Conservation (phyloP, 2,329 filamentous ascomycete species). For the Epichloe aotearoae region DNA sequence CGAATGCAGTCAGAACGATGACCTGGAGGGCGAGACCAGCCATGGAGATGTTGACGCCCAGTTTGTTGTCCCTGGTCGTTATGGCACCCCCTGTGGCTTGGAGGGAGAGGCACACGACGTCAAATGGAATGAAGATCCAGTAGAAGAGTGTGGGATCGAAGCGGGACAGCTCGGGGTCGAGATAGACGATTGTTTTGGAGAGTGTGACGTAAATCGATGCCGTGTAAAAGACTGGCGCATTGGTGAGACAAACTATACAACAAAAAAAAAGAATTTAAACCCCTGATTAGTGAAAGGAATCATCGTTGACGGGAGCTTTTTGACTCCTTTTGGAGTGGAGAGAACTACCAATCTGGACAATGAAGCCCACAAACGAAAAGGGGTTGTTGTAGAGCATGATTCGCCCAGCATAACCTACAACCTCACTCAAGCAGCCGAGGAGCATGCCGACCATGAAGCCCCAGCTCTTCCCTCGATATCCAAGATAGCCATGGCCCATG, state of each 20-base stretch:
- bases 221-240: conserved; percentile 33
- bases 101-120: conserved; percentile 41
- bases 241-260: conserved; percentile 38
- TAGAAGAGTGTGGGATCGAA: conserved; percentile 29
- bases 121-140: conserved; percentile 41
- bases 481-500: conserved; percentile 29
- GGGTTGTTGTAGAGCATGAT: conserved; percentile 44
- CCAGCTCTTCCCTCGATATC: conserved; percentile 32
- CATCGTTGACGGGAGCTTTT: not conserved
- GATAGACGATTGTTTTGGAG: conserved; percentile 26
- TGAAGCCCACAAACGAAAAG: conserved; percentile 45
- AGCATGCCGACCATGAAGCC: conserved; percentile 39
- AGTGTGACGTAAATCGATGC: conserved; percentile 56
- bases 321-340: not conserved
- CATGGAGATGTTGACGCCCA: conserved; percentile 26
- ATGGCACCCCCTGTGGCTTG: conserved; percentile 47
- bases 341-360: conserved; percentile 47
- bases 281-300: too few species aligned
- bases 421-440: conserved; percentile 41
- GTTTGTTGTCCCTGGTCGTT: conserved; percentile 27
- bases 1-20: conserved; percentile 39
- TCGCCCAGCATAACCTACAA: conserved; percentile 50
- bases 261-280: not conserved
- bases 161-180: conserved; percentile 27
- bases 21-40: conserved; percentile 48